Base-by-base conservation (phyloP, 768 basidiomycete genomes). In the Boletus sp. region DNA sequence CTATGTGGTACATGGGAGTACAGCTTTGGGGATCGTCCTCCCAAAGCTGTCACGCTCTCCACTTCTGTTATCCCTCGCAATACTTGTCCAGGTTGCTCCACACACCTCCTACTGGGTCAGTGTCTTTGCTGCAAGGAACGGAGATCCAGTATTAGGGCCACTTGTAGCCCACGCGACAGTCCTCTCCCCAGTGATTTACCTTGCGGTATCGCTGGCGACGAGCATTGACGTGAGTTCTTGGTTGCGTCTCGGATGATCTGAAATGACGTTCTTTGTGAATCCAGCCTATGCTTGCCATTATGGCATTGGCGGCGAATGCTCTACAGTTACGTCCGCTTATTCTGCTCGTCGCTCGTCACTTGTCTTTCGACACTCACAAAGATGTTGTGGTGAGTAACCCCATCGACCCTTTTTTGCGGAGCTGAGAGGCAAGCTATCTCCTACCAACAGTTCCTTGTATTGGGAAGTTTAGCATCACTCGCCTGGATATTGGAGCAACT, bases 81-180 rank as follows among this genome's bases (percentile, higher is more conserved):
- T 75, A 9, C 65, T 77, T 30, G 67, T 83, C 36, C 73, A 78
- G 48, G 54, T 74, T 47, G 76, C 83, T 30, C 86, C 90, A 1
- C 80, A 82, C 62, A 77, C 83, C n/a, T 82, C 83, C 6, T 89
- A 90, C 63, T 89, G 83, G 82, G 72, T 82, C 20, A 80, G 84
- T 33, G 79, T 81, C 24, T 80, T 77, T 72, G 84, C 86, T 10
- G 80, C 83, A 32, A 79, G 85, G 60, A 69, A 72, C 62, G 74
- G 73, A 28, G 76, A 81, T 59, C 79, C 84, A 14, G 56, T 84
- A 14, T 71, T 77, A 63, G 89, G 89, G 0, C 80, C 89, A 11
- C 76, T 82, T 15, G 59, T 81, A 7, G 81, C 86, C 2, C 90
- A 92, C 71, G 64, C 73, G 9, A 50, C 68, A 30, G 81, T 86